Base-by-base conservation (phyloP, 2,329 filamentous ascomycete species). In the Penicillium sp. region DNA sequence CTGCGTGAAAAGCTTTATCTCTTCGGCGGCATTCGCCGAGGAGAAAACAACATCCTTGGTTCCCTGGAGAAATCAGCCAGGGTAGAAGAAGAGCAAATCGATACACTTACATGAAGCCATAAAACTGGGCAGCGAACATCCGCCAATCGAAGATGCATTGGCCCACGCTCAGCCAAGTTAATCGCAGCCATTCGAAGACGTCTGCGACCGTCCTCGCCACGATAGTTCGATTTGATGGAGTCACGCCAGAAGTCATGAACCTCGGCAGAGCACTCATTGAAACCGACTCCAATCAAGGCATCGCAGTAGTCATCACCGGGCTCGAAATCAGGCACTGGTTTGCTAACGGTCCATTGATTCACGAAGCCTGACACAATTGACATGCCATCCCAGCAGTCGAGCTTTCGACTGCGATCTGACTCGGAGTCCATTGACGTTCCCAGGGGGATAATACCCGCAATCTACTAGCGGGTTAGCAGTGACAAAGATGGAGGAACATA, bases 381-480 rank as follows among this genome's bases (percentile, higher is more conserved):
- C 1, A 68, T 65, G 4, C 72, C 74, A 57, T 83, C 72, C 81
- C 81, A 84, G 71, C 81, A 83, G 5, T 78, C 76, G 2, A 81
- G 69, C 6, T 66, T 59, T 23, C 77, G 75, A 14, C 75, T 78
- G 16, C 75, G 71, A 16, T 74, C 65, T 29, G 76, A 79, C 61
- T 84, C 81, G 54, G 69, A 77, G 68, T 83, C 81, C 67, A 84
- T 72, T 1, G 80, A 83, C 4, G 81, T 82, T 19, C 81, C 81
- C 9, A 84, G 69, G 0, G 80, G 80, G 23, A 84, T 77, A 52
- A 84, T 76, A 6, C 82, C 82, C 27, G 69, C 64, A 60, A 84
- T 80, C 79, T 82, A 58, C 31, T 4, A 39, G 11, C n/a, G 2
- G 4, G 39, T 42, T 23, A 42, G 39, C 39, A 21, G 10, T 14